These are phyloP conservation scores for Venustampulla echinocandica DNA, from an alignment of 495 filamentous ascomycete species.

Conservation along the genomic window DNA sequence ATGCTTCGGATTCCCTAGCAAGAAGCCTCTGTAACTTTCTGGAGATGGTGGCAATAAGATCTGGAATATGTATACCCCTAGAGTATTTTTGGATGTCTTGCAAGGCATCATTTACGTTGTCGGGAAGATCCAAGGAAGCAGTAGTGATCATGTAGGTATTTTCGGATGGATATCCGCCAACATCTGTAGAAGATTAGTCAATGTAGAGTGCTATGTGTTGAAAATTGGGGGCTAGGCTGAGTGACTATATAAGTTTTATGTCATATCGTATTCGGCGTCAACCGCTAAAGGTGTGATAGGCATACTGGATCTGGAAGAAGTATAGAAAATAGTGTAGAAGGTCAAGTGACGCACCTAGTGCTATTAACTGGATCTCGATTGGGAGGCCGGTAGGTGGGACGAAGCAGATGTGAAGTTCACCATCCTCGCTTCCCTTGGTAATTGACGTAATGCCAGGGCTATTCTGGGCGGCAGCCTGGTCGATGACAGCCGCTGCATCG, in stretches of 20 bases:
- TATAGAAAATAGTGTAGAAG: not conserved
- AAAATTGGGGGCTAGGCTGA: conserved; percentile 19
- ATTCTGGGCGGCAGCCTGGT: conserved; percentile 1
- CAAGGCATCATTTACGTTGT: conserved; percentile 21
- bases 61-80: conserved; percentile 9
- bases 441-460: conserved; percentile 15
- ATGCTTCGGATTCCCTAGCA: conserved; percentile 28
- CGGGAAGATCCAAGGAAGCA: conserved; percentile 25
- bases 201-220: conserved; percentile 26
- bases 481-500: conserved; percentile 10
- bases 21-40: conserved; percentile 21
- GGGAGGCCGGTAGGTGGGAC: conserved; percentile 9
- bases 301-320: not conserved
- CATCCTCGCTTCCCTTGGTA: conserved; percentile 20
- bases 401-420: conserved; percentile 15
- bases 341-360: conserved; percentile 9
- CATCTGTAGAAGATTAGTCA: conserved; percentile 27
- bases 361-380: conserved; percentile 16
- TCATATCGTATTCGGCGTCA: too few relatives aligned
- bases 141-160: conserved; percentile 31
- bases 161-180: conserved; percentile 23
- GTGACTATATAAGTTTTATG: too few relatives aligned
- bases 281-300: too few relatives aligned
- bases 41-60: conserved; percentile 15
- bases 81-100: conserved; percentile 14